Evolutionary conservation across 2,329 filamentous ascomycete species (phyloP).

Genomic region (Sporothrix pallida): DNA sequence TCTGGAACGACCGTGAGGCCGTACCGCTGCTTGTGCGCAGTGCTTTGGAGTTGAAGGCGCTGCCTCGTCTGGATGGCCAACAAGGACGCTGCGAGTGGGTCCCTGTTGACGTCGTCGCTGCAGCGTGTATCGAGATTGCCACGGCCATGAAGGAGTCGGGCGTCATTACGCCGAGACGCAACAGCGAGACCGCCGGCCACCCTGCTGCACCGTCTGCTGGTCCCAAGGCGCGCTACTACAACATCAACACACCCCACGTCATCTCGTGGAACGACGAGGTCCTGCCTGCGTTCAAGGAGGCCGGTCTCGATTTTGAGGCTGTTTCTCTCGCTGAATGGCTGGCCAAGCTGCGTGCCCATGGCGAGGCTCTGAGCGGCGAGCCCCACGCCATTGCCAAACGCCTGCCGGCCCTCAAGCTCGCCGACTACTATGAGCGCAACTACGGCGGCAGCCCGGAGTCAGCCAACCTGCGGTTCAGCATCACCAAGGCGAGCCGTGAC

Average conservation of each 20-base stretch:
- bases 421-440: slow-evolving; percentile 34
- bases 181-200: slow-evolving; percentile 22
- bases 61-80: slow-evolving; percentile 54
- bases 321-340: slow-evolving; percentile 53
- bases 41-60: slow-evolving; percentile 50
- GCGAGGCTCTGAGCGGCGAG: slow-evolving; percentile 27
- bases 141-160: slow-evolving; percentile 15
- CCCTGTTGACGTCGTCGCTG: slow-evolving; percentile 54
- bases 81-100: slow-evolving; percentile 49
- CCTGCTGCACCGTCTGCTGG: too few relatives aligned
- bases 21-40: slow-evolving; percentile 59
- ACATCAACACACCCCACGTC: slow-evolving; percentile 55
- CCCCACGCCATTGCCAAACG: slow-evolving; percentile 25
- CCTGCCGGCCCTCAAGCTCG: slow-evolving; percentile 37
- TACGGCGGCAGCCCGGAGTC: slow-evolving; percentile 13
- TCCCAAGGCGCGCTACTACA: slow-evolving; percentile 47
- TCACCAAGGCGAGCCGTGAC: slow-evolving; percentile 31
- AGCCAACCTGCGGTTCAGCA: slow-evolving; percentile 32
- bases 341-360: slow-evolving; percentile 26
- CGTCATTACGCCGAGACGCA: not conserved
- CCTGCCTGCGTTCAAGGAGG: slow-evolving; percentile 53
- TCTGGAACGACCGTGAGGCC: slow-evolving; percentile 59
- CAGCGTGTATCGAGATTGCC: slow-evolving; percentile 48
- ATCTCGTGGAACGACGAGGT: slow-evolving; percentile 59
- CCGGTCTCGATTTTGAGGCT: slow-evolving; percentile 53